These are phyloP conservation scores for Amanita jacksonii DNA, from an alignment of 768 basidiomycete species.

Conservation along the genomic window DNA sequence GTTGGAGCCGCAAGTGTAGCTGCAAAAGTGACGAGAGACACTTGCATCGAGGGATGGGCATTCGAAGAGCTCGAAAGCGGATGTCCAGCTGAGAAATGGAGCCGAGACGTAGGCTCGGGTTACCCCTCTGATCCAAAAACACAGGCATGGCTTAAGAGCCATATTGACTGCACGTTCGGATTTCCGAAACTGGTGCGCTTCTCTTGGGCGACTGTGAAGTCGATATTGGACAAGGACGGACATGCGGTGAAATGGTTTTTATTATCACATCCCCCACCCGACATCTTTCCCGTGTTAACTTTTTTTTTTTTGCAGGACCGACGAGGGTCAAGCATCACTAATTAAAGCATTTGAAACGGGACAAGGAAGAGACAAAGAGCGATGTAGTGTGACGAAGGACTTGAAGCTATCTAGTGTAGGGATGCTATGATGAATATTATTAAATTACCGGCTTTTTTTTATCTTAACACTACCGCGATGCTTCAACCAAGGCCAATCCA, in stretches of 20 bases:
- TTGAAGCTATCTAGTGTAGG: constrained; percentile 62
- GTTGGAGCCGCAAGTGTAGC: constrained; percentile 97
- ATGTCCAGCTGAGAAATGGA: constrained; percentile 16
- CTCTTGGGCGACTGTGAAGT: constrained; percentile 91
- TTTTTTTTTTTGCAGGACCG: constrained; percentile 74
- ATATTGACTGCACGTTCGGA: constrained; percentile 84
- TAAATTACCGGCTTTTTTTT: background rate
- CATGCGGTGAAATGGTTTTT: constrained; percentile 73
- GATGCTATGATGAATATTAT: constrained; percentile 35
- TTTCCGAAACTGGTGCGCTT: constrained; percentile 87
- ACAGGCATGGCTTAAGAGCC: constrained; percentile 68
- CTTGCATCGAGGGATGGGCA: constrained; percentile 79
- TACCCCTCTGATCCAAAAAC: constrained; percentile 96
- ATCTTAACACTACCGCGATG: background rate
- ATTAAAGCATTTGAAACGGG: constrained; percentile 65
- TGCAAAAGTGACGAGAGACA: constrained; percentile 93
- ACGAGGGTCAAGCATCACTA: constrained; percentile 73
- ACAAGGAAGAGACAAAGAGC: constrained; percentile 66
- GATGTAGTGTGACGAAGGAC: constrained; percentile 64
- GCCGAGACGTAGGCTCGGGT: constrained; percentile 58
- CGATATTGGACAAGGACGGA: constrained; percentile 70
- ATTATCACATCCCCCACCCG: too few species aligned
- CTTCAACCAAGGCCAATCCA: constrained; percentile 15
- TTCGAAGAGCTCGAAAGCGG: constrained; percentile 49
- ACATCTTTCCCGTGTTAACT: too few species aligned